Conservation (phyloP, 2,329 filamentous ascomycete species). For the Calonectria pauciramosa region DNA sequence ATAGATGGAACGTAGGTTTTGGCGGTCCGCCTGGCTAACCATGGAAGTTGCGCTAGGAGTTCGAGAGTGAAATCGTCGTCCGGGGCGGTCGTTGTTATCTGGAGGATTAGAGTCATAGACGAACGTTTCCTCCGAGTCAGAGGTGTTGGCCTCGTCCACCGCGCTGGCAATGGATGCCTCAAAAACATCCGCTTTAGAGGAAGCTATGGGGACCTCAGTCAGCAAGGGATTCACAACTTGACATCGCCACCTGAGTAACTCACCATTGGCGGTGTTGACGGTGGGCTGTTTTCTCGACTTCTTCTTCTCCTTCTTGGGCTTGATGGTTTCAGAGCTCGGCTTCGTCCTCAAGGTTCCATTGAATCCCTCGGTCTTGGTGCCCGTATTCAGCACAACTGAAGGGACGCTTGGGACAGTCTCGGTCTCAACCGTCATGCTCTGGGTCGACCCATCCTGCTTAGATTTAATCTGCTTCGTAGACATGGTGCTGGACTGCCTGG, state of each 20-base stretch:
- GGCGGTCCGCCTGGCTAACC: slow-evolving; percentile 75
- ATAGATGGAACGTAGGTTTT: slow-evolving; percentile 75
- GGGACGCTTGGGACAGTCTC: slow-evolving; percentile 95
- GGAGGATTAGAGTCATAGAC: slow-evolving; percentile 99
- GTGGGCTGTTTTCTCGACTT: slow-evolving; percentile 79
- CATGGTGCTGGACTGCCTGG: slow-evolving; percentile 73
- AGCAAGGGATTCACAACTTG: slow-evolving; percentile 22
- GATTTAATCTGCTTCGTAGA: slow-evolving; percentile 78
- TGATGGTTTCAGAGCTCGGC: slow-evolving; percentile 94
- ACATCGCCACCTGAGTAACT: slow-evolving; percentile 24
- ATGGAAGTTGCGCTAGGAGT: slow-evolving; percentile 95
- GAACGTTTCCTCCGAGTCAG: slow-evolving; percentile 98
- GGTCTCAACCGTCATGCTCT: slow-evolving; percentile 97
- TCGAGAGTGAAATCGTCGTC: slow-evolving; percentile 88
- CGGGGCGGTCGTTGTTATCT: slow-evolving; percentile 68
- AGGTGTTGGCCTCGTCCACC: slow-evolving; percentile 95
- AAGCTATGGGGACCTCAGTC: slow-evolving; percentile 29
- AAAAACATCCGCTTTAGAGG: slow-evolving; percentile 95
- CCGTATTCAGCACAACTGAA: slow-evolving; percentile 80
- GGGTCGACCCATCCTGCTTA: slow-evolving; percentile 82
- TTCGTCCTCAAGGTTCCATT: slow-evolving; percentile 86
- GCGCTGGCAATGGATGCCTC: slow-evolving; percentile 97
- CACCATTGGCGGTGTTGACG: slow-evolving; percentile 80
- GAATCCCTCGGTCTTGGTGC: slow-evolving; percentile 73
- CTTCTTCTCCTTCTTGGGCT: slow-evolving; percentile 93